Percentiles rank a stretch among this genome's conserved stretches.
Evolutionary conservation across 2,329 filamentous ascomycete genomes (phyloP).

Genomic region (Exophiala aquamarina): DNA sequence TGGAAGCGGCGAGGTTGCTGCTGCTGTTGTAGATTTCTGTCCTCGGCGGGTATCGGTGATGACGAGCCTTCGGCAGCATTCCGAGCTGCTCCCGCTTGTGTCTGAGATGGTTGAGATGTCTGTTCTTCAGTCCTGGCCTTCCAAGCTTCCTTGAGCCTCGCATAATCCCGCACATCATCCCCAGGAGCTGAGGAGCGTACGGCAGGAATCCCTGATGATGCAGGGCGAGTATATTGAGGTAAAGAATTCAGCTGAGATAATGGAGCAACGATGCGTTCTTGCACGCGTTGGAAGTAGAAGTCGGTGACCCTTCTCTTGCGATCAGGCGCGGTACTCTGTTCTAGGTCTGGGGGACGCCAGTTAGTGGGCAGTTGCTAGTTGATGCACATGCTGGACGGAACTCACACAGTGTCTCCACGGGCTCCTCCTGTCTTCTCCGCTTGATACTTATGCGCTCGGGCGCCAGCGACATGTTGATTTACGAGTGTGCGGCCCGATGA

Average conservation of each 20-base stretch:
- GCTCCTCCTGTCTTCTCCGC: slow-evolving; percentile 56
- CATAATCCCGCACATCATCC: slow-evolving; percentile 38
- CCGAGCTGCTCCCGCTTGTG: background rate
- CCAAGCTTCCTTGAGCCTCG: slow-evolving; percentile 13
- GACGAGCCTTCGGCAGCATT: slow-evolving; percentile 1
- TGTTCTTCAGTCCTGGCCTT: slow-evolving; percentile 4
- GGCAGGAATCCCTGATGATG: slow-evolving; percentile 34
- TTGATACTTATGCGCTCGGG: slow-evolving; percentile 56
- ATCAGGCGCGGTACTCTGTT: slow-evolving; percentile 41
- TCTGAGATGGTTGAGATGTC: background rate
- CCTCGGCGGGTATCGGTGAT: slow-evolving; percentile 5
- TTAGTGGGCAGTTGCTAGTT: background rate
- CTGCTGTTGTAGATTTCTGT: slow-evolving; percentile 1
- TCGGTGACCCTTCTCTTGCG: slow-evolving; percentile 50
- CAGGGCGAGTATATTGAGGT: slow-evolving; percentile 20
- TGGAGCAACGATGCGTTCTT: slow-evolving; percentile 16
- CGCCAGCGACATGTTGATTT: slow-evolving; percentile 46
- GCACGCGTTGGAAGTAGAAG: slow-evolving; percentile 47
- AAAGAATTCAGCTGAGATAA: slow-evolving; percentile 18
- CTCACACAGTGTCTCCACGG: slow-evolving; percentile 57
- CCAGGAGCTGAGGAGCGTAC: slow-evolving; percentile 44
- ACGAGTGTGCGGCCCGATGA: too few relatives aligned
- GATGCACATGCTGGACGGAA: slow-evolving; percentile 7
- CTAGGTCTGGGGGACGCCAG: slow-evolving; percentile 39
- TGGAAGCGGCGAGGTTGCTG: slow-evolving; percentile 24